A percentile compares a stretch with the other conserved stretches of the same genome.
These are phyloP conservation scores for Secale cereale DNA, from an alignment of 176 grass and related monocot genomes.

Conservation along the genomic window DNA sequence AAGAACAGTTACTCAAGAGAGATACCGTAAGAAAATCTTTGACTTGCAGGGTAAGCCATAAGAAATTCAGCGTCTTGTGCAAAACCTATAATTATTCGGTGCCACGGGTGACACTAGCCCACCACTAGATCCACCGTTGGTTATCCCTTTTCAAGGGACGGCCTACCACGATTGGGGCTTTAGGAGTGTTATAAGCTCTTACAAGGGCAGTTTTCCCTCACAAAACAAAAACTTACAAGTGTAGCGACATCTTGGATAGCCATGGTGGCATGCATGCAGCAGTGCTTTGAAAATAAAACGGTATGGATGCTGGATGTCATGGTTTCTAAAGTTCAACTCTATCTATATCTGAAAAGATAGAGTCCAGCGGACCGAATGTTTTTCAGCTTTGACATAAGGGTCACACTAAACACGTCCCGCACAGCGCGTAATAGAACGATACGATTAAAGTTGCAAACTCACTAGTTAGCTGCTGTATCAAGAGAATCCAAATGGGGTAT, in stretches of 20 bases:
- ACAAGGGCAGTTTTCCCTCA: no score
- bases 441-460: neutral
- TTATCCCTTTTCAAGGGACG: no score
- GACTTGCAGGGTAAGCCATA: neutral
- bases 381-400: neutral
- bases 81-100: neutral
- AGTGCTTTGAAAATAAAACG: no score
- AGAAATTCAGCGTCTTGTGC: neutral
- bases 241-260: no score
- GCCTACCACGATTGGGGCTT: no score
- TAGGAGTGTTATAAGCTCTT: no score
- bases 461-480: neutral
- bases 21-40: neutral
- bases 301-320: no score
- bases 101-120: no score
- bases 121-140: no score
- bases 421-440: neutral
- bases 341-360: neutral
- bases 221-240: no score
- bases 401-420: neutral
- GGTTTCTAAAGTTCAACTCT: neutral
- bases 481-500: neutral
- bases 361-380: neutral
- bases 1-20: no score
- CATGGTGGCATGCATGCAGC: no score